phyloP scores from a whole-genome alignment of 2,329 filamentous ascomycete genomes.

The Leptographium radiaticola region DNA sequence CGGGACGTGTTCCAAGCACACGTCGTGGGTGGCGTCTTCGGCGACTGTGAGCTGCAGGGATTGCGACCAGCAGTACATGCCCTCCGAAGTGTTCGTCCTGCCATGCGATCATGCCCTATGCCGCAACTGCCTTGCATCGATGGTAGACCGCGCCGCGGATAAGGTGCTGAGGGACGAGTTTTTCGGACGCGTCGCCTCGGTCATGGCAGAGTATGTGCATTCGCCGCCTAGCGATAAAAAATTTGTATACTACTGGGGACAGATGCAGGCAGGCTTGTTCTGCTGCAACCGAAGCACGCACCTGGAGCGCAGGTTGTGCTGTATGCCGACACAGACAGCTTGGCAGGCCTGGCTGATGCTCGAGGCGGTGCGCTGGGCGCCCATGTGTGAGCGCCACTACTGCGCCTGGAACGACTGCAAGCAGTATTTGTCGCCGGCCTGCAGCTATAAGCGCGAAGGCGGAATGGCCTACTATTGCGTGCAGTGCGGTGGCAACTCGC shows the following conservation, averaged over 20 bases:
- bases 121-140: not conserved
- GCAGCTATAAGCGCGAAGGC: not conserved
- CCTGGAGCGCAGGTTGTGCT: not conserved
- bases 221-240: too few species aligned
- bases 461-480: not conserved
- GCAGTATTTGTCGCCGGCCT: not conserved
- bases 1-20: too few species aligned
- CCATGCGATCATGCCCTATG: conserved; percentile 9
- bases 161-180: not conserved
- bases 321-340: not conserved
- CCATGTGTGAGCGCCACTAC: not conserved
- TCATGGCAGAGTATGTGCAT: too few species aligned
- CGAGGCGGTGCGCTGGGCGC: conserved; percentile 1
- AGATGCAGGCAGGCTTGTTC: not conserved
- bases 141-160: not conserved
- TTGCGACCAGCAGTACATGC: too few species aligned
- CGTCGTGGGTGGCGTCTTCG: too few species aligned
- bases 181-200: too few species aligned
- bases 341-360: not conserved
- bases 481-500: conserved; percentile 5
- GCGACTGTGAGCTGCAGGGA: too few species aligned
- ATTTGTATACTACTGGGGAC: not conserved
- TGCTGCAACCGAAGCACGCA: conserved; percentile 5
- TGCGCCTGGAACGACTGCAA: conserved; percentile 10
- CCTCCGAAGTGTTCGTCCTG: conserved; percentile 2